Evolutionary conservation across 495 filamentous ascomycete genomes (phyloP).

Genomic region (Aspergillus carlsbadensis): DNA sequence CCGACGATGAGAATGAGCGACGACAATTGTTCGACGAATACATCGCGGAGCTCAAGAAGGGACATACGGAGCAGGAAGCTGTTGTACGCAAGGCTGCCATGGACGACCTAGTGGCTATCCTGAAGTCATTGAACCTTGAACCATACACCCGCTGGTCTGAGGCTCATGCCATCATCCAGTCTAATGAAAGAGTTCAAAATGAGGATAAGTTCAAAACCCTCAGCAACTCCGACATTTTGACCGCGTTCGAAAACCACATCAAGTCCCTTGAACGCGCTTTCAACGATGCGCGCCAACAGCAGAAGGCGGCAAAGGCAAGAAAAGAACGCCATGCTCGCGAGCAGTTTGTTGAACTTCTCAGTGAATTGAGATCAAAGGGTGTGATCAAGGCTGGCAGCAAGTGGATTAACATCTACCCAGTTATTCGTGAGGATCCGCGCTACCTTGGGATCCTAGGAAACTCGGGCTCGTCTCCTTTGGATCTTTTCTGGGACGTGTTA

Average conservation of each 20-base stretch:
- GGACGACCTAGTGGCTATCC: conserved; percentile 75
- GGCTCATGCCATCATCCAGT: conserved; percentile 77
- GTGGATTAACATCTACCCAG: conserved; percentile 80
- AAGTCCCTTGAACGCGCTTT: conserved; percentile 85
- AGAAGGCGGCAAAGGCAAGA: conserved; percentile 75
- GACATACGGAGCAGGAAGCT: conserved; percentile 71
- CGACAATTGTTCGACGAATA: conserved; percentile 95
- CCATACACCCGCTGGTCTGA: conserved; percentile 95
- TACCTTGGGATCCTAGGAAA: conserved; percentile 86
- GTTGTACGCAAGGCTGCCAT: conserved; percentile 75
- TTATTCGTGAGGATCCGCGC: conserved; percentile 77
- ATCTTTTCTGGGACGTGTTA: conserved; percentile 95
- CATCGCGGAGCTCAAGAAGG: conserved; percentile 75
- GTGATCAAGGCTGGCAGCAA: conserved; percentile 89
- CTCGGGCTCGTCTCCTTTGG: conserved; percentile 82
- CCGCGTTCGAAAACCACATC: conserved; percentile 91
- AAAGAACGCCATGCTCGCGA: conserved; percentile 86
- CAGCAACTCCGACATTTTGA: conserved; percentile 86
- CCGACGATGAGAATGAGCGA: conserved; percentile 83
- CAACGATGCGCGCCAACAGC: conserved; percentile 83
- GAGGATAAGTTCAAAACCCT: conserved; percentile 89
- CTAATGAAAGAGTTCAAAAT: conserved; percentile 74
- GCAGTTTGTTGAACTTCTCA: conserved; percentile 68
- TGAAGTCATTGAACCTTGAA: conserved; percentile 84
- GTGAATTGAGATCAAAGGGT: conserved; percentile 68